Evolutionary conservation across 495 filamentous ascomycete genomes (phyloP).

Genomic region (Peziza echinospora): DNA sequence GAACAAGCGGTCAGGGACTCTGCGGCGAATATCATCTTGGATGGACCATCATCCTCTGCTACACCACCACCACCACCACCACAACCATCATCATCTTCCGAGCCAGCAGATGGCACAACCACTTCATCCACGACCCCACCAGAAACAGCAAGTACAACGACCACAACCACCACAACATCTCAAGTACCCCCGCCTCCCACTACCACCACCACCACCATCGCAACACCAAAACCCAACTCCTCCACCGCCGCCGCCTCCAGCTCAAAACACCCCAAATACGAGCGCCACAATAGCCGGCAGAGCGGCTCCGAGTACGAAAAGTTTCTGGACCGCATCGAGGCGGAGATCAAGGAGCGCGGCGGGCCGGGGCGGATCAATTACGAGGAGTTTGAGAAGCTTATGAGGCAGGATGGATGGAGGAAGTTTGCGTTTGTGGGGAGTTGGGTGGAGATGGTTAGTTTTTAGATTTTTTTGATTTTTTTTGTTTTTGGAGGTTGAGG

Average conservation of each 20-base stretch:
- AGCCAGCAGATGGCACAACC: not conserved
- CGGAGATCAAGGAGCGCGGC: conserved; percentile 44
- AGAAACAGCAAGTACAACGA: too few species aligned
- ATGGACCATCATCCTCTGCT: not conserved
- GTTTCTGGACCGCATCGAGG: conserved; percentile 33
- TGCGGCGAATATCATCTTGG: not conserved
- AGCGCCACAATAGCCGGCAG: not conserved
- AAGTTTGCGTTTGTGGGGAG: conserved; percentile 53
- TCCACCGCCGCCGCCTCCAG: too few species aligned
- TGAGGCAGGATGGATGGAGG: conserved; percentile 33
- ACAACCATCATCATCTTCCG: not conserved
- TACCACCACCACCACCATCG: too few species aligned
- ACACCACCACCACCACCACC: not conserved
- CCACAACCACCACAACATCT: too few species aligned
- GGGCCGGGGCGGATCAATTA: conserved; percentile 50
- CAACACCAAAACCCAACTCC: not conserved
- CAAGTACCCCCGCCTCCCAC: too few species aligned
- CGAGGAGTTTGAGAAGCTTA: conserved; percentile 49
- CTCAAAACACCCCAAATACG: not conserved
- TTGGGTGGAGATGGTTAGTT: conserved; percentile 67
- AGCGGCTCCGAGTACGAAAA: not conserved
- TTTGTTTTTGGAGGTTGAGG: too few species aligned
- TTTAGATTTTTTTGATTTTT: too few species aligned
- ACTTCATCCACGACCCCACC: not conserved
- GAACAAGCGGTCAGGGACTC: not conserved